Base-by-base conservation (phyloP, 768 basidiomycete species). In the Gymnopilus junonius region DNA sequence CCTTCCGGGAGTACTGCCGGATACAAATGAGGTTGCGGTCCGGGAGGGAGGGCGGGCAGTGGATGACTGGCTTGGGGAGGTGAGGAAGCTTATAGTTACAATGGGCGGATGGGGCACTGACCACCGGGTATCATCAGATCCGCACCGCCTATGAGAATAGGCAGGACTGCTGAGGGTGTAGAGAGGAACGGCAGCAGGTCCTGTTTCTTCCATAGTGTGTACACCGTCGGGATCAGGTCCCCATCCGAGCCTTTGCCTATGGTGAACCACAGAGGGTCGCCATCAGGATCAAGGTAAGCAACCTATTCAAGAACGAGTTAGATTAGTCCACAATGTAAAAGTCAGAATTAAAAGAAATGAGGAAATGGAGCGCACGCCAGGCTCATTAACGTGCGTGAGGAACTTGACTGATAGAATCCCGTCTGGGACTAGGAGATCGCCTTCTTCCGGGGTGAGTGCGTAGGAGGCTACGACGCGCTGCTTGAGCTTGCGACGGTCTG, bases 41-140 rank as follows among this genome's bases (percentile, higher is more conserved):
- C 5, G 48, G 48, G 1, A 87, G 71, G 2, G 71, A 67, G 1
- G 77, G 78, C 20, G 86, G 75, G 65, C 82, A 80, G 70, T 85
- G 83, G 43, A 90, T 77, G 64, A 92, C 90, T 92, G 71, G 71
- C 80, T 81, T 81, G 73, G 69, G 63, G 61, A 45, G 60, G n/a
- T n/a, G n/a, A n/a, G n/a, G n/a, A n/a, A n/a, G n/a, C n/a, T n/a
- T n/a, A n/a, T n/a, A n/a, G n/a, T n/a, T n/a, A n/a, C n/a, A n/a
- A n/a, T n/a, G n/a, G 15, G 31, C 27, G 17, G 8, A 42, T n/a
- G 21, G 37, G 23, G 1, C 31, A 79, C 87, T 70, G 70, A 90
- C 91, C 91, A 75, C 93, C 93, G 4, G 93, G 92, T 34, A 91
- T 87, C 92, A 95, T 94, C 8, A 95, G 83, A 77, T 95, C 93